Percentiles rank a stretch among this genome's conserved stretches.
Evolutionary conservation across 805 yeast species (phyloP).

Genomic region (Pichia pseudocactophila): DNA sequence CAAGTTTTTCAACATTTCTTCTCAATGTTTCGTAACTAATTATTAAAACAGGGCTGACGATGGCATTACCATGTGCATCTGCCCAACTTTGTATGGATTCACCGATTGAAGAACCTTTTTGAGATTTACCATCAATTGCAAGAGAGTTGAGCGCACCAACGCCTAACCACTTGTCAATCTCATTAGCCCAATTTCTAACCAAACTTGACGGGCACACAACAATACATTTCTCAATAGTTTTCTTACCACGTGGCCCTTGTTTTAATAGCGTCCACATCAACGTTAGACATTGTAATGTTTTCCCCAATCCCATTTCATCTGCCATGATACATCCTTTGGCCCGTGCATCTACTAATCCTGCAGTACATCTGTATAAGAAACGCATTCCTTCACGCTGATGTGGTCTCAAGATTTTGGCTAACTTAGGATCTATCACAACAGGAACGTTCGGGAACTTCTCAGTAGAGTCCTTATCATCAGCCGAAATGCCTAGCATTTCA

Average conservation of each 20-base stretch:
- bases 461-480: conserved; percentile 37
- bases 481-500: conserved; percentile 69
- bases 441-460: conserved; percentile 76
- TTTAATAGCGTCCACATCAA: conserved; percentile 85
- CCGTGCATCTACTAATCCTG: conserved; percentile 73
- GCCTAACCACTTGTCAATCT: conserved; percentile 90
- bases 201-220: conserved; percentile 93
- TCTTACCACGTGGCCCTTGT: conserved; percentile 80
- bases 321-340: conserved; percentile 98
- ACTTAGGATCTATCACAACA: conserved; percentile 86
- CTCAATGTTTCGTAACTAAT: conserved; percentile 91
- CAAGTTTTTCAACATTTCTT: conserved; percentile 68
- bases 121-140: conserved; percentile 86
- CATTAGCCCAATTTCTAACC: conserved; percentile 96
- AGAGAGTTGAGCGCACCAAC: conserved; percentile 81
- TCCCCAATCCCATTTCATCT: conserved; percentile 96
- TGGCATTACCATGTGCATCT: conserved; percentile 72
- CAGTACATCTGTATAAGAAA: conserved; percentile 81
- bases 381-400: conserved; percentile 96
- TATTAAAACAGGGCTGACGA: conserved; percentile 88
- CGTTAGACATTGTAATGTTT: conserved; percentile 81
- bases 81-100: conserved; percentile 77
- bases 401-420: conserved; percentile 80
- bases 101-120: conserved; percentile 60
- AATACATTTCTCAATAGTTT: conserved; percentile 80